Conservation (phyloP, 176 grass and related monocot genomes). For the Neostapfia colusana region DNA sequence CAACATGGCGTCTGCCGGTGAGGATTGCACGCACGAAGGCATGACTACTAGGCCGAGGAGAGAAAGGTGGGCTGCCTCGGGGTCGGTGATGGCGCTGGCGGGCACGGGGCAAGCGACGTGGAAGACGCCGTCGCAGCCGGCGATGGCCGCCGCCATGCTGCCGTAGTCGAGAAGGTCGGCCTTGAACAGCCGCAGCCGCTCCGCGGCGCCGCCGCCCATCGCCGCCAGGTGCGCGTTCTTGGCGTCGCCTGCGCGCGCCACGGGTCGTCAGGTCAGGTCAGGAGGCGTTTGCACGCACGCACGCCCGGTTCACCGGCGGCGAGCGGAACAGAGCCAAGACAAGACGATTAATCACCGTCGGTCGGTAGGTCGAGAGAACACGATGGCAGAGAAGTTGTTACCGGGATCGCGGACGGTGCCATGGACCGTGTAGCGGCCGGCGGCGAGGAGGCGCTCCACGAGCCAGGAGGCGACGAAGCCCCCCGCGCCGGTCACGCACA, state of each 20-base stretch:
- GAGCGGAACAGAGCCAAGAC: background rate
- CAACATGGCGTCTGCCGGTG: background rate
- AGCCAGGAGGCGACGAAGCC: conserved; percentile 81
- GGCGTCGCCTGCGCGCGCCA: conserved; percentile 44
- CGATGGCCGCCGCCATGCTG: conserved; percentile 52
- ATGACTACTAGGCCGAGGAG: background rate
- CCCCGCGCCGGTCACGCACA: conserved; percentile 86
- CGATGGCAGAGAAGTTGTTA: background rate
- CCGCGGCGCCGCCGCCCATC: conserved; percentile 51
- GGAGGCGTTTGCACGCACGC: background rate
- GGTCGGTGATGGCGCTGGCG: conserved; percentile 38
- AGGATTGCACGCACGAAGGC: background rate
- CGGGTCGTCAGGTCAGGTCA: background rate
- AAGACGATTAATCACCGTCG: too few relatives aligned
- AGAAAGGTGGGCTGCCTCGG: conserved; percentile 40
- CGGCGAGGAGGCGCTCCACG: conserved; percentile 76
- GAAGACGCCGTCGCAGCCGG: conserved; percentile 85
- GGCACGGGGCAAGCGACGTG: conserved; percentile 77
- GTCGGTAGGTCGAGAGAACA: background rate
- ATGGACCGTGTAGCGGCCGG: conserved; percentile 56
- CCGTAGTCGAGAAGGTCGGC: conserved; percentile 72
- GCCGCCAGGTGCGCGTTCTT: conserved; percentile 74
- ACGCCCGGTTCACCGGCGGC: background rate
- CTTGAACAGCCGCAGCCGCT: conserved; percentile 70
- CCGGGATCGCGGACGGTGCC: conserved; percentile 73